A percentile compares a stretch with the other conserved stretches of the same genome.
Evolutionary conservation across 495 filamentous ascomycete species (phyloP).

Genomic region (Glutinoglossum americanum): DNA sequence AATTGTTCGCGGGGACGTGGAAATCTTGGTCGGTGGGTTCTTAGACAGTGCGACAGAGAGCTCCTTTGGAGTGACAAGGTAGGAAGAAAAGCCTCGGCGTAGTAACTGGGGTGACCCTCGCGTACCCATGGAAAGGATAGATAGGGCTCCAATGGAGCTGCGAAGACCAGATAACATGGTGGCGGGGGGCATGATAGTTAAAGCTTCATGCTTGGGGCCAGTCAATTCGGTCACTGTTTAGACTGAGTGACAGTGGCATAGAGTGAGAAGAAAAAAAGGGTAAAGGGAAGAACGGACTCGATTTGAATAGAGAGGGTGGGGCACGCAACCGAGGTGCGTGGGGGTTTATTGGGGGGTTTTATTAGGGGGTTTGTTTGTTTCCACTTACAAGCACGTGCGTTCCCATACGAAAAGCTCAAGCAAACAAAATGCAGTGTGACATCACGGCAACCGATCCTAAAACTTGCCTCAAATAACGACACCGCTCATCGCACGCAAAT

Average conservation of each 20-base stretch:
- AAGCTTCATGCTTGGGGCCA: not conserved
- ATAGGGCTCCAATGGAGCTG: not conserved
- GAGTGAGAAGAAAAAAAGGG: not conserved
- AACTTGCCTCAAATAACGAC: no score
- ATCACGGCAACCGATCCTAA: no score
- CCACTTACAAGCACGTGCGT: not conserved
- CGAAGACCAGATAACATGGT: not conserved
- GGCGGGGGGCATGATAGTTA: not conserved
- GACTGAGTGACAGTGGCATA: not conserved
- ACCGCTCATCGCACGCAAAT: not conserved
- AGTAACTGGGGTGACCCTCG: not conserved
- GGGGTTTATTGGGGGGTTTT: no score
- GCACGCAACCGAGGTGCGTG: not conserved
- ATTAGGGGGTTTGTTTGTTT: no score
- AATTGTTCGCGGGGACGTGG: constrained; percentile 56
- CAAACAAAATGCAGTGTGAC: no score
- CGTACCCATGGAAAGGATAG: not conserved
- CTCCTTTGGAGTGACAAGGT: constrained; percentile 68
- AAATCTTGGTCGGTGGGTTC: constrained; percentile 43
- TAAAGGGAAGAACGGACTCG: not conserved
- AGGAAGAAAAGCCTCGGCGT: constrained; percentile 27
- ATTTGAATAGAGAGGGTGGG: not conserved
- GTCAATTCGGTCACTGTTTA: not conserved
- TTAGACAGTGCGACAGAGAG: constrained; percentile 58
- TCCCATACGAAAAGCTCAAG: not conserved